A percentile compares a stretch with the other conserved stretches of the same genome.
These are phyloP conservation scores for Gonium pectorale DNA, from an alignment of 139 green algal species.

Conservation along the genomic window DNA sequence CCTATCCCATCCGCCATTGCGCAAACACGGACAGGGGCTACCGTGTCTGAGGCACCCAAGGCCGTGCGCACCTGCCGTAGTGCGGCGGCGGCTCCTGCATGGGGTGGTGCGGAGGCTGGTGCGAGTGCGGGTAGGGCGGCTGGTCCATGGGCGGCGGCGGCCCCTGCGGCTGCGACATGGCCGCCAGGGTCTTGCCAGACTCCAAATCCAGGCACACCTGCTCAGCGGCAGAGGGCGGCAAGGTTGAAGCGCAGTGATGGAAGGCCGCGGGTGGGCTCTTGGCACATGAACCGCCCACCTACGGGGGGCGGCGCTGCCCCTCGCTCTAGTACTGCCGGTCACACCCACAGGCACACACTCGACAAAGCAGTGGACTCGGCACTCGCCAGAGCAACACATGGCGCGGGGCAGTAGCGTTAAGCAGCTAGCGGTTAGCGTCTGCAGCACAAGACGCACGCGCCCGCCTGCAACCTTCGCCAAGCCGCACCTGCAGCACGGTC, in stretches of 20 bases:
- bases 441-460: no score
- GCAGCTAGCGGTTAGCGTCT: background rate
- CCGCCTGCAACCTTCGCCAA: background rate
- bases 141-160: background rate
- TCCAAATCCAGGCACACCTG: constrained; percentile 39
- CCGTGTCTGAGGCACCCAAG: no score
- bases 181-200: constrained; percentile 29
- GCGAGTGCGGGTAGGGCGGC: constrained; percentile 19
- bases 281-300: background rate
- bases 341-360: background rate
- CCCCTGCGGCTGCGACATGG: background rate
- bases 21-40: no score
- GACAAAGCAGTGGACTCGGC: no score
- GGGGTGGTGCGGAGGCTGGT: background rate
- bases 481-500: constrained; percentile 17
- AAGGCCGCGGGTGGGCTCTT: no score
- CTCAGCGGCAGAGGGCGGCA: background rate
- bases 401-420: background rate
- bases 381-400: background rate
- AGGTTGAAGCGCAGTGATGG: background rate
- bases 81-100: constrained; percentile 19
- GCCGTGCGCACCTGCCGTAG: constrained; percentile 14
- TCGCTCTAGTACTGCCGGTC: background rate
- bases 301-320: no score
- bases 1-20: no score